Conservation (phyloP, 2,329 filamentous ascomycete genomes). For the Colletotrichum sp. region DNA sequence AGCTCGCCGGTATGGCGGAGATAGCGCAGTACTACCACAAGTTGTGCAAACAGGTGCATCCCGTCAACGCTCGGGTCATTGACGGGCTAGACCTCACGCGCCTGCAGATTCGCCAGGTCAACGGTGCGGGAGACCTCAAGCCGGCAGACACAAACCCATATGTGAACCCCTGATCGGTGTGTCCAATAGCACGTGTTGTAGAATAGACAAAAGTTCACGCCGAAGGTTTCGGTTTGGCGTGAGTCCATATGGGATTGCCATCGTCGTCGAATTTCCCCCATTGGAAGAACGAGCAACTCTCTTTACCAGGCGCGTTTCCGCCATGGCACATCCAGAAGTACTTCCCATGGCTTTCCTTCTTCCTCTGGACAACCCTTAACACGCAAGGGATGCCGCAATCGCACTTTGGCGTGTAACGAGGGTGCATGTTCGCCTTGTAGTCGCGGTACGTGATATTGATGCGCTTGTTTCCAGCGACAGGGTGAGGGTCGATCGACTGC, state of each 20-base stretch:
- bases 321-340: conserved; percentile 97
- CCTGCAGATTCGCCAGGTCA: conserved; percentile 25
- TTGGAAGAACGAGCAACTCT: conserved; percentile 78
- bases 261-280: conserved; percentile 91
- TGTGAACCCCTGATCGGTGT: neutral
- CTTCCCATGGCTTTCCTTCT: conserved; percentile 74
- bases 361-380: conserved; percentile 80
- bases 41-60: conserved; percentile 18
- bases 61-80: conserved; percentile 45
- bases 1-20: conserved; percentile 36
- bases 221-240: neutral
- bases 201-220: neutral
- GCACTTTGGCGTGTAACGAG: conserved; percentile 78
- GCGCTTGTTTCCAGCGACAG: conserved; percentile 76
- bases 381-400: conserved; percentile 72
- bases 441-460: conserved; percentile 96
- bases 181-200: neutral
- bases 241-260: conserved; percentile 73
- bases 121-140: conserved; percentile 31
- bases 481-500: conserved; percentile 81
- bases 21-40: conserved; percentile 23
- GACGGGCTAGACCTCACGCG: conserved; percentile 38
- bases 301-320: conserved; percentile 70
- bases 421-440: conserved; percentile 80
- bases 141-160: conserved; percentile 47